These are phyloP conservation scores for Macaranga tanarius DNA, from an alignment of 441 rosid genomes.

Conservation along the genomic window DNA sequence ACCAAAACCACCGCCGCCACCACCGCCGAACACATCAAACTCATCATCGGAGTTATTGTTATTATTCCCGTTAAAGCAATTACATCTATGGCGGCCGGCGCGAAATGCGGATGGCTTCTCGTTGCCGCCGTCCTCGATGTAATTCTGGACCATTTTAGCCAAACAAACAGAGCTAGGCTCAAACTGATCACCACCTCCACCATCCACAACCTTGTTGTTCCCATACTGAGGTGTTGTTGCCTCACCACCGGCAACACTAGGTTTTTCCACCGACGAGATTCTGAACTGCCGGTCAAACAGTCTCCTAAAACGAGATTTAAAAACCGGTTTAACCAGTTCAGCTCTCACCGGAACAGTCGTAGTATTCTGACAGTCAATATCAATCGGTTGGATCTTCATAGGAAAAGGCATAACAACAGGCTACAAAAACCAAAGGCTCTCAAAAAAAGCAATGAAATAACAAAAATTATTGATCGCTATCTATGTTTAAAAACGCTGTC, in stretches of 20 bases:
- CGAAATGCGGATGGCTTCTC: conserved; percentile 57
- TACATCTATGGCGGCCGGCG: conserved; percentile 79
- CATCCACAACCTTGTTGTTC: conserved; percentile 42
- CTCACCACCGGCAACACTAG: conserved; percentile 28
- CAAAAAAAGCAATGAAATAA: not conserved
- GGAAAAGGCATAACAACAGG: conserved; percentile 35
- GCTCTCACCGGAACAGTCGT: conserved; percentile 37
- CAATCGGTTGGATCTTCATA: conserved; percentile 93
- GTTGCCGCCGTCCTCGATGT: conserved; percentile 80
- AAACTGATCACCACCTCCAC: conserved; percentile 44
- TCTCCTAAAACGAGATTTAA: conserved; percentile 77
- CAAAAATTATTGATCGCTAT: conserved; percentile 6
- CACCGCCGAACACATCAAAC: conserved; percentile 49
- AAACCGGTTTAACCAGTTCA: conserved; percentile 64
- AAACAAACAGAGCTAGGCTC: conserved; percentile 87
- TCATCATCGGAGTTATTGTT: conserved; percentile 87
- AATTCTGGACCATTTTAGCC: conserved; percentile 84
- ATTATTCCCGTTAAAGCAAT: conserved; percentile 78
- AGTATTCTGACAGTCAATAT: conserved; percentile 42
- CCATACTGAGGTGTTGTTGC: conserved; percentile 40
- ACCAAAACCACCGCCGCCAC: conserved; percentile 36
- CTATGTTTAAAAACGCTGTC: not conserved
- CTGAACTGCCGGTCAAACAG: conserved; percentile 81
- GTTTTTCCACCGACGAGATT: conserved; percentile 55
- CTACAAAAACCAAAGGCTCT: conserved; percentile 15